Base-by-base conservation (phyloP, 1,139 yeast genomes). In the Entelexis paramagnoliae region DNA sequence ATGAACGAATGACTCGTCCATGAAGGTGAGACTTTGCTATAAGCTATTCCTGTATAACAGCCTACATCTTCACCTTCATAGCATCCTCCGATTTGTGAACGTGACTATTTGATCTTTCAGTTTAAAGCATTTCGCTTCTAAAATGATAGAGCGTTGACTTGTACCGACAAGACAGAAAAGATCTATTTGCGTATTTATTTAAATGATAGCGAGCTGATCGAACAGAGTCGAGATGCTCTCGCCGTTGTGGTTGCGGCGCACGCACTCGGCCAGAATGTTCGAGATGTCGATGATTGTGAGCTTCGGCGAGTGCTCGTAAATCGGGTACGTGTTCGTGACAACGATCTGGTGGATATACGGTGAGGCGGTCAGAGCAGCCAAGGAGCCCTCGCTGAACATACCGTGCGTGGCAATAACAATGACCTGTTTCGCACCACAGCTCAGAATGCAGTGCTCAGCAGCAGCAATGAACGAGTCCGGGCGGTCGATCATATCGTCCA, bases 171-270 rank as follows among this genome's bases (percentile, higher is more conserved):
- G n/a, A n/a, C n/a, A n/a, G n/a, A n/a, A n/a, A n/a, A n/a, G n/a
- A 26, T 28, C 13, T 28, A 28, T 28, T 10, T 10, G 11, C 10
- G 8, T 34, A 20, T 16, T 13, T 34, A 28, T 16, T 63, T 63
- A 70, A 36, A 81, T 72, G 46, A 83, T 78, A 52, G 87, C 82
- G 60, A 87, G 74, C 43, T 94, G 87, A 67, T 88, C 95, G 66
- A 89, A 89, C 62, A 89, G 72, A 36, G 88, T 95, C 34, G 95
- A 84, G 58, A 89, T 89, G 58, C 94, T 83, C 71, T 89, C 97
- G 65, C 97, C 98, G 63, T 89, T 89, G 68, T 93, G 98, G 67
- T 91, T 96, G 72, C 99, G 83, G 72, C 99, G 81, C 58, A 93
- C 91, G 70, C 97, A 91, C 72, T 93, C 99, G 34, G 98, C 97